Conservation (phyloP, 2,329 filamentous ascomycete genomes). For the Talaromyces sp. region DNA sequence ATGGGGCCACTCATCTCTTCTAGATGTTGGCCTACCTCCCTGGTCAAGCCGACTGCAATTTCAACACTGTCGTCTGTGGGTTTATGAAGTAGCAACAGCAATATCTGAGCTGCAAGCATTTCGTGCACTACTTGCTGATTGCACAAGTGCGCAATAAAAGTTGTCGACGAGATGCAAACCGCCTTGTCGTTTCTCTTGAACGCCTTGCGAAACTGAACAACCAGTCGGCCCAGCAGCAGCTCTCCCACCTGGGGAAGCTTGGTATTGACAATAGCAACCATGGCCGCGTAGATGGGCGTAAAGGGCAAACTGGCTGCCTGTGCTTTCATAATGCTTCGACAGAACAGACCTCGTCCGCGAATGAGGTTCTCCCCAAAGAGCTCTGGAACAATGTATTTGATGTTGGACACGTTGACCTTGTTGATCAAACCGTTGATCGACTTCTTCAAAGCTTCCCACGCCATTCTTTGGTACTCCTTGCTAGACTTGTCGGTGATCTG, state of each 20-base stretch:
- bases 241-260: constrained; percentile 95
- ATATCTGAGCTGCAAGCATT: constrained; percentile 85
- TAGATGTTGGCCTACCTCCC: constrained; percentile 87
- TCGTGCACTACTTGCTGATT: constrained; percentile 96
- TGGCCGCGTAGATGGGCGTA: constrained; percentile 91
- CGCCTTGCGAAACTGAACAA: constrained; percentile 91
- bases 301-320: constrained; percentile 94
- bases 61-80: constrained; percentile 97
- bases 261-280: constrained; percentile 95
- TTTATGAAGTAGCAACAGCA: constrained; percentile 87
- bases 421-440: constrained; percentile 98
- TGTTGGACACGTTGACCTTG: constrained; percentile 97
- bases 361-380: constrained; percentile 92
- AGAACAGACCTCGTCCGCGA: constrained; percentile 86
- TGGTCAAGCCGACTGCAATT: constrained; percentile 89
- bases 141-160: constrained; percentile 89
- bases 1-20: constrained; percentile 93
- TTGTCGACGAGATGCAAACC: constrained; percentile 87
- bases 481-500: constrained; percentile 95
- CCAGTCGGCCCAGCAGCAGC: constrained; percentile 74
- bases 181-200: constrained; percentile 97
- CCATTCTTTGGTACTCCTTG: constrained; percentile 98
- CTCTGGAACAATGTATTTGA: constrained; percentile 95
- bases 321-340: constrained; percentile 96
- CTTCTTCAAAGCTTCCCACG: constrained; percentile 98